Evolutionary conservation across 257 asterid species (phyloP).

Genomic region (Solanum chiquidenum): DNA sequence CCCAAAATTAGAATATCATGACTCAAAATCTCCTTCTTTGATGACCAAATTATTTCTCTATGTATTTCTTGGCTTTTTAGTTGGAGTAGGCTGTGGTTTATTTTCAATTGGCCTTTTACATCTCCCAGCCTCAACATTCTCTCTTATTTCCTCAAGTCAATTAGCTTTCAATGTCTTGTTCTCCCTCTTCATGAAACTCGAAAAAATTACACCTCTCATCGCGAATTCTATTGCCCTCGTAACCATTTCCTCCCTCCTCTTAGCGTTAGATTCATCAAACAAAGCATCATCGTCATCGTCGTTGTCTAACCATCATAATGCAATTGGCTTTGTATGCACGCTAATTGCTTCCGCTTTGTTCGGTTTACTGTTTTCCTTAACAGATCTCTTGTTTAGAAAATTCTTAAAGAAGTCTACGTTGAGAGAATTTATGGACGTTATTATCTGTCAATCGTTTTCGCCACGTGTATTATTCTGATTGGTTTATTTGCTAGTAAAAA

Average conservation of each 20-base stretch:
- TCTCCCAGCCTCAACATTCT: slow-evolving; percentile 31
- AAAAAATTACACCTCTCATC: slow-evolving; percentile 17
- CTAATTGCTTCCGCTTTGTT: slow-evolving; percentile 17
- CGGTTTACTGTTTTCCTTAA: slow-evolving; percentile 7
- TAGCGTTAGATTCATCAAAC: slow-evolving; percentile 8
- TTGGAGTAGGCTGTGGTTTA: slow-evolving; percentile 2
- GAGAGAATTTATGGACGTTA: slow-evolving; percentile 7
- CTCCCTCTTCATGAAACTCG: slow-evolving; percentile 26
- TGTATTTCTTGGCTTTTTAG: slow-evolving; percentile 1
- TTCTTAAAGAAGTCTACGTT: not conserved
- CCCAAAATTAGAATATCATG: not conserved
- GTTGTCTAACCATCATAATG: not conserved
- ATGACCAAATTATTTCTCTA: not conserved
- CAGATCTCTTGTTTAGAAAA: slow-evolving; percentile 19
- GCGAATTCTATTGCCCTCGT: slow-evolving; percentile 30
- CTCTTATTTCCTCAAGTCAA: slow-evolving; percentile 30
- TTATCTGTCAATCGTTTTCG: slow-evolving; percentile 15
- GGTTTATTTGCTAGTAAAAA: slow-evolving; percentile 31
- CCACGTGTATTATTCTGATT: slow-evolving; percentile 3
- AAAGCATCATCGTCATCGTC: not conserved
- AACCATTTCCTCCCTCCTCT: slow-evolving; percentile 20
- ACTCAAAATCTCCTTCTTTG: not conserved
- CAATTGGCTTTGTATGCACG: slow-evolving; percentile 26
- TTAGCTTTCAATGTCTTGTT: slow-evolving; percentile 38
- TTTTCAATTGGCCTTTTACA: slow-evolving; percentile 25